These are phyloP conservation scores for Mortierella sp. DNA, from an alignment of 371 early-diverging fungal genomes.

Conservation along the genomic window DNA sequence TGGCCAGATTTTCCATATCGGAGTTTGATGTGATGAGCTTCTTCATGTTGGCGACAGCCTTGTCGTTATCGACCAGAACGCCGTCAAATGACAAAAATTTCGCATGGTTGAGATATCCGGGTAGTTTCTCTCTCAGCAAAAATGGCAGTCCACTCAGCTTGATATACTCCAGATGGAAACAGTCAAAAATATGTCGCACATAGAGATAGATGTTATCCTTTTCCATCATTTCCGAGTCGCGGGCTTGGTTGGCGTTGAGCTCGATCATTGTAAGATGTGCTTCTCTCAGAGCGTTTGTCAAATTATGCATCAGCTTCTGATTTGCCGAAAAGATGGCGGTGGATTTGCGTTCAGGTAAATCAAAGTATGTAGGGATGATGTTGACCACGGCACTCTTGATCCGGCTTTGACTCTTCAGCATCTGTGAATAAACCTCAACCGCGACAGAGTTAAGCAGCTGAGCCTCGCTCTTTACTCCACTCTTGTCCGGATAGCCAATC, in stretches of 20 bases:
- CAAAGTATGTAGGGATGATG: constrained; percentile 35
- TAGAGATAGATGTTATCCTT: constrained; percentile 51
- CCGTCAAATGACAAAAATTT: constrained; percentile 42
- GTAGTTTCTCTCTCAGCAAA: constrained; percentile 42
- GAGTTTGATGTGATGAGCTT: constrained; percentile 46
- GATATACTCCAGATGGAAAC: constrained; percentile 33
- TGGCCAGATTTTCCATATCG: constrained; percentile 36
- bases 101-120: constrained; percentile 34
- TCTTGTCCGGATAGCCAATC: constrained; percentile 36
- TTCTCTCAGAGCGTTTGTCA: constrained; percentile 31
- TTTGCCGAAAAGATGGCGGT: constrained; percentile 31
- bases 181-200: constrained; percentile 44
- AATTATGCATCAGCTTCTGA: constrained; percentile 30
- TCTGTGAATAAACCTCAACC: constrained; percentile 32
- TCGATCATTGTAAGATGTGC: constrained; percentile 48
- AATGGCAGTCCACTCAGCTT: constrained; percentile 44
- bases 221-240: constrained; percentile 48
- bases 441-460: constrained; percentile 29
- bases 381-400: constrained; percentile 35
- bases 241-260: constrained; percentile 42
- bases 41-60: constrained; percentile 52
- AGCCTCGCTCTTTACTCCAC: constrained; percentile 44
- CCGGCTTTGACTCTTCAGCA: constrained; percentile 30
- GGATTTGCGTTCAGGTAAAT: constrained; percentile 30
- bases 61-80: constrained; percentile 49